Conservation (phyloP, 805 yeast genomes). For the Starmerella vitae region DNA sequence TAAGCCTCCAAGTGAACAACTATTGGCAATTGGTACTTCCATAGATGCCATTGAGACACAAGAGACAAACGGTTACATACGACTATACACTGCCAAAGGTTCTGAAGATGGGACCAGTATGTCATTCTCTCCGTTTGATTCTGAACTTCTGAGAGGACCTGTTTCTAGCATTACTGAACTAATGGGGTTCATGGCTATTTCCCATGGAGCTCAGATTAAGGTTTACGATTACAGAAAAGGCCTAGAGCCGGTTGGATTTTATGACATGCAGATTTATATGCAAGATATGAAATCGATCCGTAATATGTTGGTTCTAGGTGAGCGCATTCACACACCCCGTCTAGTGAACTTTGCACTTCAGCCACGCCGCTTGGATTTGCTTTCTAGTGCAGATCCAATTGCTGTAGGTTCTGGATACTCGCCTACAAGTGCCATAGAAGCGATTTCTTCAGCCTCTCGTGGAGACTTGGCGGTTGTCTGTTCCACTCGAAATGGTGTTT, state of each 20-base stretch:
- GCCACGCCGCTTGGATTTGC: constrained; percentile 69
- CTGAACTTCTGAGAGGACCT: constrained; percentile 72
- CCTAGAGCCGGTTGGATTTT: constrained; percentile 85
- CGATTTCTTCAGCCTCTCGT: constrained; percentile 15
- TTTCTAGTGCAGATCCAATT: constrained; percentile 54
- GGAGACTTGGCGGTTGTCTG: constrained; percentile 53
- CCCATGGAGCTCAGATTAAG: constrained; percentile 75
- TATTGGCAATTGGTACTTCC: constrained; percentile 68
- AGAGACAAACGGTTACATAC: constrained; percentile 64
- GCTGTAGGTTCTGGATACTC: constrained; percentile 14
- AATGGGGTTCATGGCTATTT: constrained; percentile 67
- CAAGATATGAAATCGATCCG: constrained; percentile 73
- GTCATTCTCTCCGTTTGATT: constrained; percentile 1
- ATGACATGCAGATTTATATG: constrained; percentile 70
- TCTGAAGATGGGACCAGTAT: not conserved
- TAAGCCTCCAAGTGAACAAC: constrained; percentile 35
- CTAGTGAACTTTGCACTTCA: constrained; percentile 87
- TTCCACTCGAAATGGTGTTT: constrained; percentile 51
- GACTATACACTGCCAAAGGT: constrained; percentile 31
- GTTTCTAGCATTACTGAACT: constrained; percentile 64
- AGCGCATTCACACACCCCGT: constrained; percentile 61
- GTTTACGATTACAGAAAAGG: constrained; percentile 71
- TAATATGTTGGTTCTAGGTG: constrained; percentile 69
- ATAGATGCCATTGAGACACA: constrained; percentile 65
- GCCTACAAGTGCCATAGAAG: constrained; percentile 32